These are phyloP conservation scores for Stephanodiscus minutulus DNA, from an alignment of 108 stramenopile genomes.

Conservation along the genomic window DNA sequence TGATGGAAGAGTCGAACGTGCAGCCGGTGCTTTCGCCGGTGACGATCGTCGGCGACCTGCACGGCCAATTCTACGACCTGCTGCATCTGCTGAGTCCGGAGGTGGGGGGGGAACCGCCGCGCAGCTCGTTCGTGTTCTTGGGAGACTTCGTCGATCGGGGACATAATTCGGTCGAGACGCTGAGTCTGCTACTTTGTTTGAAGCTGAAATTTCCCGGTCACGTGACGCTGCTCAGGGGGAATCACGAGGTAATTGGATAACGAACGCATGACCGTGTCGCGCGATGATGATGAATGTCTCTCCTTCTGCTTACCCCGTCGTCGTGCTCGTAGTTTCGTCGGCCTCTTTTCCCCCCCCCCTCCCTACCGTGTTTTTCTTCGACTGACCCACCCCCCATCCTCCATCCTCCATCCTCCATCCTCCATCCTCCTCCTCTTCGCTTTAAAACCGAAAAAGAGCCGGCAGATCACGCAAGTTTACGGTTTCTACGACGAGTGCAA, in stretches of 20 bases:
- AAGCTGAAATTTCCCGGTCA: slow-evolving; percentile 89
- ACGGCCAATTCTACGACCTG: slow-evolving; percentile 96
- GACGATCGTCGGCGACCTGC: slow-evolving; percentile 93
- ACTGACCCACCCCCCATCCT: background rate
- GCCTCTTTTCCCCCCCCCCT: background rate
- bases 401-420: background rate
- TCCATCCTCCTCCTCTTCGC: background rate
- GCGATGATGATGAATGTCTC: too few relatives aligned
- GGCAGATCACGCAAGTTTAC: slow-evolving; percentile 94
- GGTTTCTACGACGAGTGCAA: slow-evolving; percentile 92
- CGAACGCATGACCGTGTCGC: too few relatives aligned
- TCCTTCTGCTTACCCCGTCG: too few relatives aligned
- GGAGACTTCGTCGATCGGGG: slow-evolving; percentile 96
- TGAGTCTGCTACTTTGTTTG: slow-evolving; percentile 86
- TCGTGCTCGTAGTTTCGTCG: too few relatives aligned
- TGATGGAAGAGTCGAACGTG: slow-evolving; percentile 88
- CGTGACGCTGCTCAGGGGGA: slow-evolving; percentile 89
- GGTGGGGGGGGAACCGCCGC: slow-evolving; percentile 81
- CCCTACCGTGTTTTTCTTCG: background rate
- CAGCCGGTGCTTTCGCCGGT: slow-evolving; percentile 82
- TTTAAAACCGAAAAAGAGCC: slow-evolving; percentile 52
- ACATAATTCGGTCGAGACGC: slow-evolving; percentile 92
- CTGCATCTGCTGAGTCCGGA: slow-evolving; percentile 77
- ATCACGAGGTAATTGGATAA: slow-evolving; percentile 89
- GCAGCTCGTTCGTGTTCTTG: slow-evolving; percentile 90